phyloP scores from a whole-genome alignment of 2,329 filamentous ascomycete genomes.

The Claviceps sp. region DNA sequence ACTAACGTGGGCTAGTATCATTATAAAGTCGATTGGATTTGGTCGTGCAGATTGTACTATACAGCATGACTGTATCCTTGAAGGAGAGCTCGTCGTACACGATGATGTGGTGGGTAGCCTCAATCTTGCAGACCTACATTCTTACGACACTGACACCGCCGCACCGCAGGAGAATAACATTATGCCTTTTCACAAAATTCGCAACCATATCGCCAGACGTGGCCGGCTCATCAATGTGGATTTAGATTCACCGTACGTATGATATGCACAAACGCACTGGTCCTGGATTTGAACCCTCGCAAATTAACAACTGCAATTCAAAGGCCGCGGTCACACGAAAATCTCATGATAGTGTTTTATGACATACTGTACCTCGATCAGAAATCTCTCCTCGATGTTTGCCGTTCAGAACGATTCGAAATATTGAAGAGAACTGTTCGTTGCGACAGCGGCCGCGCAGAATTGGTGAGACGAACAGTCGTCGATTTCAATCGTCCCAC shows the following conservation, averaged over 20 bases:
- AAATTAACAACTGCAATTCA: not conserved
- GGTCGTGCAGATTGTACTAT: constrained; percentile 45
- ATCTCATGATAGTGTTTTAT: constrained; percentile 50
- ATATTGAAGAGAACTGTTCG: constrained; percentile 42
- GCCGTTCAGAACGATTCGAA: constrained; percentile 46
- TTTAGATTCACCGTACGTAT: constrained; percentile 51
- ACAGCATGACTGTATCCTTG: constrained; percentile 56
- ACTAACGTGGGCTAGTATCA: constrained; percentile 26
- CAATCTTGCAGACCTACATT: not conserved
- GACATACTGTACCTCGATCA: constrained; percentile 42
- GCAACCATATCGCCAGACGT: constrained; percentile 64
- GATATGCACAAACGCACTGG: not conserved
- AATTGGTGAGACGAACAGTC: constrained; percentile 51
- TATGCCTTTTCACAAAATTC: constrained; percentile 67
- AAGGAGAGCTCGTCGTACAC: constrained; percentile 74
- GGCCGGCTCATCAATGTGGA: constrained; percentile 55
- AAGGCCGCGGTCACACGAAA: constrained; percentile 37
- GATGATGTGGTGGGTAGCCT: constrained; percentile 39
- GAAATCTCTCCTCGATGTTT: constrained; percentile 33
- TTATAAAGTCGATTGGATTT: constrained; percentile 52
- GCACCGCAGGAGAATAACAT: constrained; percentile 42
- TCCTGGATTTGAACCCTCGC: not conserved
- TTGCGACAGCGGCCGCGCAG: constrained; percentile 45
- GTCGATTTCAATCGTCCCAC: constrained; percentile 48
- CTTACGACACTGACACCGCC: constrained; percentile 6